Evolutionary conservation across 352 stramenopile species (phyloP), one percentile per base, ranked within the genome.

Genomic region (Pythium dissimile): DNA sequence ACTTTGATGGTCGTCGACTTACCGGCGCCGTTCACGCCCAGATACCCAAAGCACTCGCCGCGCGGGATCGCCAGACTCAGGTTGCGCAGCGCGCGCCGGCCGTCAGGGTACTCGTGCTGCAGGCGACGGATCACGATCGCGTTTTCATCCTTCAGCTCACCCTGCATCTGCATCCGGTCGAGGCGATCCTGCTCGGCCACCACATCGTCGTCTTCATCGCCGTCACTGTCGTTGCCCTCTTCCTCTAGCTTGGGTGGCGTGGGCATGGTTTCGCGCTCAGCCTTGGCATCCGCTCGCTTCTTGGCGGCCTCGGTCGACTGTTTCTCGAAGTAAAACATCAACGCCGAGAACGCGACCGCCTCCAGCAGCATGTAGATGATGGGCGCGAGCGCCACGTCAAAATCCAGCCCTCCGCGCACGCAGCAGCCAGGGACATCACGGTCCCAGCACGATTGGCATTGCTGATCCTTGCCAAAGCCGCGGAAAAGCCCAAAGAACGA

Each of bases 21-120:
- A 39, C 83, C 83, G 2, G 83, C 81, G 24, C 83, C 83, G 51
- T 92, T 92, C 45, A 89, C 84, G 23, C 83, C 83, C 21, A 93
- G 56, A 43, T 88, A 86, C 0, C 76, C 81, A 57, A 93, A 93
- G 62, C 76, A 84, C 62, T 94, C 82, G 31, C 86, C 84, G 11
- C 62, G 66, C 2, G 71, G 44, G 27, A 97, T 76, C 23, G 75
- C 77, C 2, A 97, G 75, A 13, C 74, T 91, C 53, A 97, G 66
- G 39, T 88, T 68, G 13, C 86, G 61, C 15, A 96, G 57, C 15
- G 16, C 62, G 41, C 53, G 32, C 18, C 62, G 49, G 26, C 58
- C 62, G 18, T 65, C 24, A 7, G 64, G 45, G 43, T 82, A 88
- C 30, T 73, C 43, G 37, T 82, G 73, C 12, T 66, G 71, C 16